These are phyloP conservation scores for Chiua virens DNA, from an alignment of 768 basidiomycete species.

Conservation along the genomic window DNA sequence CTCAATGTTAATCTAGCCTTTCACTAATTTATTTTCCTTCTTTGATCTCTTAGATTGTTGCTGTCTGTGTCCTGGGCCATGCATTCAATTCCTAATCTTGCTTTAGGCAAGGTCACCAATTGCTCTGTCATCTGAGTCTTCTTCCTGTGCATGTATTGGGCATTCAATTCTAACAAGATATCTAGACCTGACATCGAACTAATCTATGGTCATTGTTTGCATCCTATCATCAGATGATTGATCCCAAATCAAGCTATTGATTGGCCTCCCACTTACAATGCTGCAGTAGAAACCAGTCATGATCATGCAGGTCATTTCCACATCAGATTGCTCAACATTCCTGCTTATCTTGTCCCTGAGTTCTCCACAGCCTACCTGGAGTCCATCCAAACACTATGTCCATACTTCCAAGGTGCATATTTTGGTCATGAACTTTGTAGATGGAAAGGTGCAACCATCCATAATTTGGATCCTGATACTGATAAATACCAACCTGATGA, in stretches of 20 bases:
- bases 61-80: background rate
- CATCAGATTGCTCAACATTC: background rate
- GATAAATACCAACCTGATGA: too few relatives aligned
- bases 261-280: background rate
- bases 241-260: background rate
- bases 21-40: too few relatives aligned
- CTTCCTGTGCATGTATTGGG: background rate
- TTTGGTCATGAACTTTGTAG: slow-evolving; percentile 9
- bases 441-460: slow-evolving; percentile 5
- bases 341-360: background rate
- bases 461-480: too few relatives aligned
- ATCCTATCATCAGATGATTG: background rate
- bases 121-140: background rate
- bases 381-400: background rate
- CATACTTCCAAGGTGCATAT: slow-evolving; percentile 4
- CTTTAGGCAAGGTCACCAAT: background rate
- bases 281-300: background rate
- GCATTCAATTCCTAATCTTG: background rate
- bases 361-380: background rate
- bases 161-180: background rate
- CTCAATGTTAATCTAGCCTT: too few relatives aligned
- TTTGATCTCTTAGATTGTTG: too few relatives aligned
- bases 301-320: background rate
- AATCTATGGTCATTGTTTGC: background rate
- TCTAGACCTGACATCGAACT: background rate